Conservation (phyloP, 2,329 filamentous ascomycete species). For the Ceratocystis cacaofunesta region DNA sequence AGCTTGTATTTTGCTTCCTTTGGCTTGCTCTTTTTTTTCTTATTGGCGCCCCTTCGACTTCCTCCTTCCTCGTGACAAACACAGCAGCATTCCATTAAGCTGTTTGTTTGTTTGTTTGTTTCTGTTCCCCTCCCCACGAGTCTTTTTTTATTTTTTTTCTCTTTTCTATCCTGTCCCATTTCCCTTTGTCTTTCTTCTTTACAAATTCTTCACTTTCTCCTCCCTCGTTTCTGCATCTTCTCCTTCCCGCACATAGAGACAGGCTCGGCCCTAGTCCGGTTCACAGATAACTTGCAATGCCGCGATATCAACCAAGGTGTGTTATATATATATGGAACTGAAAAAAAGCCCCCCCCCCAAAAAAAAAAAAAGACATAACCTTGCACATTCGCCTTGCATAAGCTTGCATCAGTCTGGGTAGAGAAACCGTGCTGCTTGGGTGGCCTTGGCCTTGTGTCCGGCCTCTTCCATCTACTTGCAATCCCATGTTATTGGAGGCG, state of each 20-base stretch:
- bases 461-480: neutral
- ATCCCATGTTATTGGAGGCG: too few species aligned
- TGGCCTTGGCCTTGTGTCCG: neutral
- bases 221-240: neutral
- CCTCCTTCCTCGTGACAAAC: neutral
- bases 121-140: neutral
- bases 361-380: neutral
- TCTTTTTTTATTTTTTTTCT: neutral
- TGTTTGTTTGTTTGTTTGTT: neutral
- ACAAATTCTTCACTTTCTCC: neutral
- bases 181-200: neutral
- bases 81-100: neutral
- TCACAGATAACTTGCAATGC: conserved; percentile 8
- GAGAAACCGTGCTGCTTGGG: too few species aligned
- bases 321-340: neutral
- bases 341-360: neutral
- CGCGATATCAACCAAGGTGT: conserved; percentile 19
- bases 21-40: neutral
- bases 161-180: neutral
- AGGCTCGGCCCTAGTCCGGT: neutral
- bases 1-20: neutral
- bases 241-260: neutral
- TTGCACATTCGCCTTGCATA: neutral
- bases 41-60: neutral
- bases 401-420: neutral